Base-by-base conservation (phyloP, 345 rosid genomes). In the Hibiscus syriacus region DNA sequence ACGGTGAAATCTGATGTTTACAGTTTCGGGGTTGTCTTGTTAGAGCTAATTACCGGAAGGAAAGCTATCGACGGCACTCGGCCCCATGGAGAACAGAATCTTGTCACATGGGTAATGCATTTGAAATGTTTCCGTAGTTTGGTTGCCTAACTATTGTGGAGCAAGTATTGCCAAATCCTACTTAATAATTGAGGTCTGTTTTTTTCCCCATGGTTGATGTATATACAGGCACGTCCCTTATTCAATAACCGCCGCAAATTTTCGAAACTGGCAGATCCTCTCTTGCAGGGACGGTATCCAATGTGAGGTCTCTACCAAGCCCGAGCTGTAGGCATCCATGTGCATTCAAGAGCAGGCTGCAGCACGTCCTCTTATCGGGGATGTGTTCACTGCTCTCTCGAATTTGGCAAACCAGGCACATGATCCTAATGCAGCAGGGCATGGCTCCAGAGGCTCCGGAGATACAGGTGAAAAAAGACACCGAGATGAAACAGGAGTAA, bases 331-430 rank as follows among this genome's bases (percentile, higher is more conserved):
- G 73, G 97, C 97, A 58, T 93, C 99, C 20, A 89, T 93, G 97
- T 93, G 99, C 81, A 89, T 89, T 49, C 99, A 93, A 77, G 97
- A 91, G 62, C 87, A 93, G 80, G 97, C 97, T n/a, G 95, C 96
- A 6, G 81, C 91, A 26, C 96, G 97, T 48, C 99, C 99, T 52
- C 86, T 89, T n/a, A 91, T 89, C 5, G 92, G 92, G 49, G 96
- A 93, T 67, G 95, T 93, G 9, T 97, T 93, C 70, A 91, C 92
- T 20, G 97, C 97, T 22, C 96, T 94, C 20, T 94, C 97, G 4
- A 91, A 89, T 80, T 78, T 94, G 71, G 95, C 94, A 19, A 89
- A 89, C 81, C 97, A 94, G 77, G 84, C 76, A 22, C 91, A 83
- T 17, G 97, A 94, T 54, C 88, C 90, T 41, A 86, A 62, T 70